Base-by-base conservation (phyloP, 208 protist species). In the Trypanosoma brucei region DNA sequence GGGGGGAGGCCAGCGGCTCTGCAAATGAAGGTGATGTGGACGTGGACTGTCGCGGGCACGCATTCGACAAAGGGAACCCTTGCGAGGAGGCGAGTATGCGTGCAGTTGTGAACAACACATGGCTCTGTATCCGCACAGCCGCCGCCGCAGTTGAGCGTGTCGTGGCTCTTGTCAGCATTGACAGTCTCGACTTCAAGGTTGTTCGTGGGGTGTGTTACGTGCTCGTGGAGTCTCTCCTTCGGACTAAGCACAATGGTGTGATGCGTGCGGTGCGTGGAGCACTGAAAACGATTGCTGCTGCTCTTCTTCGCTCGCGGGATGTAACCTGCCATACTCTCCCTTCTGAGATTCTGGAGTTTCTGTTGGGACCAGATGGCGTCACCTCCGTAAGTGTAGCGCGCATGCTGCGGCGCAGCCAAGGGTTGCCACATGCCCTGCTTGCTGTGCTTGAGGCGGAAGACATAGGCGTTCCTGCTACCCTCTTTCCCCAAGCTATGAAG, bases 231-330 rank as follows among this genome's bases (percentile, higher is more conserved):
- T 73, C 80, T 13, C 76, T 96, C 37, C 75, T 96, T 45, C 68
- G 76, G 31, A 96, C 90, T 3, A 96, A 96, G 64, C 90, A 96
- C 77, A 96, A 96, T 52, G 90, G 90, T 31, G 86, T 96, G 40
- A 96, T 96, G 86, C 83, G 85, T 3, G 81, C 78, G 39, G 79
- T 85, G 31, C 86, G 86, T 11, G 63, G 75, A 39, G 76, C 85
- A 3, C 85, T 96, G 34, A 79, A 83, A 60, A 56, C 63, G 6
- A 48, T 91, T 34, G 59, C 64, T 0, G 65, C 72, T 14, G 72
- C 72, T 5, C 70, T 96, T 7, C 69, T 96, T 38, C 90, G 90
- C 49, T 88, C 72, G 33, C 78, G 80, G 13, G 56, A 73, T 30
- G 44, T 68, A 22, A 55, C 46, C 4, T 87, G 84, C 48, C 79